phyloP scores from a whole-genome alignment of 164 flowering plant species.

The Stephania yunnanensis region DNA sequence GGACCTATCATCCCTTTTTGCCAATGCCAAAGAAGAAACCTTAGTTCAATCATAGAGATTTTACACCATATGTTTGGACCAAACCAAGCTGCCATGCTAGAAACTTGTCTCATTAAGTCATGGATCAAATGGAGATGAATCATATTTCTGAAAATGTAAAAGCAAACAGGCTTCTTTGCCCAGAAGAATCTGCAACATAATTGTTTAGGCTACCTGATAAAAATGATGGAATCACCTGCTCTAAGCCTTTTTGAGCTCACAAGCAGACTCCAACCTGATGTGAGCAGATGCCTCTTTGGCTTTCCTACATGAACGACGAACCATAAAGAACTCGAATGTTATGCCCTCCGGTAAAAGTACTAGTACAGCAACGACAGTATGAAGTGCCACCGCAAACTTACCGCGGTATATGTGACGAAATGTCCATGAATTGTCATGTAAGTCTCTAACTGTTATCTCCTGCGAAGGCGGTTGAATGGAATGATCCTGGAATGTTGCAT shows the following conservation, averaged over 20 bases:
- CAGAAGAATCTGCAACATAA: background rate
- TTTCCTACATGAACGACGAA: conserved; percentile 52
- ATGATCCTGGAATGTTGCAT: conserved; percentile 50
- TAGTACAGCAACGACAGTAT: background rate
- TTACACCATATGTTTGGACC: background rate
- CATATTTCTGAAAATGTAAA: background rate
- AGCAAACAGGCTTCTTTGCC: background rate
- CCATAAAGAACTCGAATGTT: conserved; percentile 1
- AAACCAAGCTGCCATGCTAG: background rate
- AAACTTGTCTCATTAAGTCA: background rate
- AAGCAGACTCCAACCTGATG: conserved; percentile 97
- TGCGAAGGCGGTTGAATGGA: conserved; percentile 94
- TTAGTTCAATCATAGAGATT: background rate
- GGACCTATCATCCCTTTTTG: conserved; percentile 78
- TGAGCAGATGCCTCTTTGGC: conserved; percentile 94
- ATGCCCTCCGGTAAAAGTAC: background rate
- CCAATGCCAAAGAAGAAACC: background rate
- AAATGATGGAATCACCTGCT: conserved; percentile 93
- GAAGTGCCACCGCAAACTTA: conserved; percentile 12
- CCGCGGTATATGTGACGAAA: conserved; percentile 98
- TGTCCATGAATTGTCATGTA: conserved; percentile 93
- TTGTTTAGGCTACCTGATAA: conserved; percentile 58
- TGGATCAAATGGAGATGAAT: background rate
- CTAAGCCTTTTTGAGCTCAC: conserved; percentile 83
- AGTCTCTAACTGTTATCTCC: conserved; percentile 87